phyloP scores from a whole-genome alignment of 768 basidiomycete species.

The Tubosaeta sp. region DNA sequence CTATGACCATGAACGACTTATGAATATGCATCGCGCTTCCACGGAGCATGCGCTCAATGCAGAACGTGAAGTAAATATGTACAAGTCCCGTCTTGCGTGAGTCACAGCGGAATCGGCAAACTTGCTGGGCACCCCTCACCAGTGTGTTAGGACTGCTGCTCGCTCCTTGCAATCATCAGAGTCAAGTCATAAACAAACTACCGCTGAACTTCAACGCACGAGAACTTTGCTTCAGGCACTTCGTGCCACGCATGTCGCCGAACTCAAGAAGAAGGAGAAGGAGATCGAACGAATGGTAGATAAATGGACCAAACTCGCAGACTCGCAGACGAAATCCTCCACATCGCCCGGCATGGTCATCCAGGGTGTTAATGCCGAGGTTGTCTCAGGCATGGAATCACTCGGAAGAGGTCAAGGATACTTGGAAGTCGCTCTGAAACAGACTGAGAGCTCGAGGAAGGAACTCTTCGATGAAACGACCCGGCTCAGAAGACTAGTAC shows the following conservation, averaged over 20 bases:
- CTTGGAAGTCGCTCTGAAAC: conserved; percentile 64
- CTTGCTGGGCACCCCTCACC: conserved; percentile 6
- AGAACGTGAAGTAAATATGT: conserved; percentile 71
- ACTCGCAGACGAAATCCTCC: conserved; percentile 59
- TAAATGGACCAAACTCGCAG: conserved; percentile 68
- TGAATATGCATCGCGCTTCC: conserved; percentile 56
- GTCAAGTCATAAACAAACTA: conserved; percentile 65
- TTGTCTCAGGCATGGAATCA: conserved; percentile 42
- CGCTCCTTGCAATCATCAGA: conserved; percentile 58
- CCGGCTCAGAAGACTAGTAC: conserved; percentile 52
- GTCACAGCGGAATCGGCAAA: conserved; percentile 26
- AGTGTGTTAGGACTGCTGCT: conserved; percentile 40
- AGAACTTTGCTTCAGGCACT: conserved; percentile 63
- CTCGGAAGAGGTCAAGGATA: conserved; percentile 50
- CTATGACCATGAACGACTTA: conserved; percentile 78
- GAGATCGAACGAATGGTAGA: conserved; percentile 73
- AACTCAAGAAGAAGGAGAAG: conserved; percentile 78
- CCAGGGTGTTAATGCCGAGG: conserved; percentile 48
- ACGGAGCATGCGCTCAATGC: conserved; percentile 63
- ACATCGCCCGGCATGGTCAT: conserved; percentile 47
- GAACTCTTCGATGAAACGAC: conserved; percentile 64
- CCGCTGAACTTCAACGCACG: conserved; percentile 67
- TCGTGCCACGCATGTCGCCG: conserved; percentile 62
- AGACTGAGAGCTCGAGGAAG: conserved; percentile 64
- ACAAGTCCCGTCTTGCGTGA: conserved; percentile 69